Conservation (phyloP, 2,329 filamentous ascomycete genomes). For the Epichloe bromicola region DNA sequence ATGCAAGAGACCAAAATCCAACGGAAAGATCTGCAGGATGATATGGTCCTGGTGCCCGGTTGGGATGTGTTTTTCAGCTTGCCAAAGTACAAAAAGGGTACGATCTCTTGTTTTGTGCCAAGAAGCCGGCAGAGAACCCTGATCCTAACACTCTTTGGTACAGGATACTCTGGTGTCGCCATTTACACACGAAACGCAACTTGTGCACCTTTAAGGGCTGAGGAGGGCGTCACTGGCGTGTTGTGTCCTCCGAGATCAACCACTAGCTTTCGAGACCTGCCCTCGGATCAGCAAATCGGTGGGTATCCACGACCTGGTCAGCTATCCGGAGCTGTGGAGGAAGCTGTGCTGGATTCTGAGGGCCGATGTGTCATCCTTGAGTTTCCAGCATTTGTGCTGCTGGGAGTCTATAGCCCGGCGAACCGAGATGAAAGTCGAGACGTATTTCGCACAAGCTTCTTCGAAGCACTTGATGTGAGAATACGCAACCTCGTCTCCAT, state of each 20-base stretch:
- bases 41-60: constrained; percentile 88
- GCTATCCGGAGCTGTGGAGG: constrained; percentile 51
- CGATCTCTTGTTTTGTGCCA: neutral
- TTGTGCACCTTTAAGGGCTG: constrained; percentile 76
- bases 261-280: constrained; percentile 61
- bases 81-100: constrained; percentile 86
- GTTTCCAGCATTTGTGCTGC: constrained; percentile 85
- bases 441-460: constrained; percentile 69
- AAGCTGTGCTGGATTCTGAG: constrained; percentile 69
- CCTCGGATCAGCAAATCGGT: constrained; percentile 69
- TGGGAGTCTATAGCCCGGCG: constrained; percentile 87
- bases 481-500: constrained; percentile 69
- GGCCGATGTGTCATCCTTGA: constrained; percentile 84
- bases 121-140: neutral
- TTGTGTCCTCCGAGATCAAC: constrained; percentile 61
- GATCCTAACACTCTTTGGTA: neutral
- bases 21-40: constrained; percentile 77
- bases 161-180: constrained; percentile 89
- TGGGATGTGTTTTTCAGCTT: constrained; percentile 97
- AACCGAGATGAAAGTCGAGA: constrained; percentile 74
- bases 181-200: constrained; percentile 84
- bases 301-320: constrained; percentile 69
- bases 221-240: constrained; percentile 84
- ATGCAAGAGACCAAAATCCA: constrained; percentile 98
- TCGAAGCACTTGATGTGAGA: constrained; percentile 67